These are phyloP conservation scores for Bondarzewia mesenterica DNA, from an alignment of 1,284 basidiomycete genomes.

Conservation along the genomic window DNA sequence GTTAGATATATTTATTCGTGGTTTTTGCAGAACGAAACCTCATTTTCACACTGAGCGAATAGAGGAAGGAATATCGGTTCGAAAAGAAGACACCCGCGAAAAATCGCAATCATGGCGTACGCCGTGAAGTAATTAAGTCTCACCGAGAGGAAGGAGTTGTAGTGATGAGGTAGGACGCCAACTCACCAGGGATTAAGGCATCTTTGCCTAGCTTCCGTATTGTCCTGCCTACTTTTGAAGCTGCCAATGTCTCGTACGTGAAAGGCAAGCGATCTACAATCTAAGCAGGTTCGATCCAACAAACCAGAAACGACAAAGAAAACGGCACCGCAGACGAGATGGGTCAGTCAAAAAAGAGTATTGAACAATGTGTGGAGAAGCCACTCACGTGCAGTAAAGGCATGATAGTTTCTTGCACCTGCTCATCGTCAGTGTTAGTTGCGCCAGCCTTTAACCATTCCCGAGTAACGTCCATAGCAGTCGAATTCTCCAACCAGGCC, in stretches of 20 bases:
- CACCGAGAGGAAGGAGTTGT: not conserved
- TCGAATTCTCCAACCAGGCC: slow-evolving; percentile 67
- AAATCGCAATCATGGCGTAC: not conserved
- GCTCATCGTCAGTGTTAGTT: slow-evolving; percentile 43
- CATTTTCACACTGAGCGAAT: not conserved
- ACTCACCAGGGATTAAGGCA: slow-evolving; percentile 62
- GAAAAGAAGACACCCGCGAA: not conserved
- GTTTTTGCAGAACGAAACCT: slow-evolving; percentile 1
- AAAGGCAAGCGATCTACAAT: slow-evolving; percentile 76
- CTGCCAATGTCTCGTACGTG: slow-evolving; percentile 54
- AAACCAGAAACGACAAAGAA: not conserved
- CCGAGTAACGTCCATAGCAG: slow-evolving; percentile 66
- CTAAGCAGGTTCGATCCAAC: slow-evolving; percentile 25
- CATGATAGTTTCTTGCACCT: slow-evolving; percentile 69
- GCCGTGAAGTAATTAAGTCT: not conserved
- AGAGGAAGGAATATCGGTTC: no score
- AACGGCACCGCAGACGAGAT: not conserved
- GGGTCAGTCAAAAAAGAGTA: not conserved
- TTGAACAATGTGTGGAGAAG: slow-evolving; percentile 6
- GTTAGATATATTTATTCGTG: slow-evolving; percentile 4
- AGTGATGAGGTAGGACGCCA: slow-evolving; percentile 1
- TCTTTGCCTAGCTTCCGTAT: slow-evolving; percentile 67
- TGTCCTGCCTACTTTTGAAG: slow-evolving; percentile 70
- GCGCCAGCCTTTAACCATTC: slow-evolving; percentile 71
- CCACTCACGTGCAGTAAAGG: slow-evolving; percentile 72